Conservation (phyloP, 1,139 yeast species). For the Debaryomyces sp. region DNA sequence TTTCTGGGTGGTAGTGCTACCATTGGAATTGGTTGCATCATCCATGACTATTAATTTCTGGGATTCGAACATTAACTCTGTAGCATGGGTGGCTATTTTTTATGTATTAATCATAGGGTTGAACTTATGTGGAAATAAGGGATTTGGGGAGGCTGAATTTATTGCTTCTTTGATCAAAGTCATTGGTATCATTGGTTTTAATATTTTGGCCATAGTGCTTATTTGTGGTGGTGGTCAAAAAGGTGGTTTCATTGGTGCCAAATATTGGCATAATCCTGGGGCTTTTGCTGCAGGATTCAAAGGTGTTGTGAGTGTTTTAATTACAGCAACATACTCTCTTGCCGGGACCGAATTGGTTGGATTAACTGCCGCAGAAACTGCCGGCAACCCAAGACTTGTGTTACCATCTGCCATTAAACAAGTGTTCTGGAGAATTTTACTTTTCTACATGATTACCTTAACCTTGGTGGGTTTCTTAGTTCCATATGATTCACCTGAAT, state of each 20-base stretch:
- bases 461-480: conserved; percentile 46
- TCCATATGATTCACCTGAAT: conserved; percentile 30
- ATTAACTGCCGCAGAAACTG: conserved; percentile 41
- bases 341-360: conserved; percentile 51
- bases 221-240: conserved; percentile 66
- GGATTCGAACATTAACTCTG: conserved; percentile 58
- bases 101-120: conserved; percentile 57
- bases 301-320: conserved; percentile 48
- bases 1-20: conserved; percentile 70
- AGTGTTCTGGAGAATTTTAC: conserved; percentile 45
- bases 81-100: conserved; percentile 69
- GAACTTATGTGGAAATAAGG: conserved; percentile 62
- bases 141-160: conserved; percentile 72
- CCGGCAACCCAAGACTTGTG: conserved; percentile 40
- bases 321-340: conserved; percentile 46
- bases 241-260: conserved; percentile 57
- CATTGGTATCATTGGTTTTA: conserved; percentile 64
- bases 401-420: conserved; percentile 47
- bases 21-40: conserved; percentile 73
- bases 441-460: conserved; percentile 45
- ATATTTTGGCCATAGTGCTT: conserved; percentile 68
- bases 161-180: conserved; percentile 61
- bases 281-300: conserved; percentile 66
- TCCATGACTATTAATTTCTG: conserved; percentile 69
- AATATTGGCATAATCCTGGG: conserved; percentile 61